Conservation (phyloP, 208 protist genomes). For the Hexamita inflata region DNA sequence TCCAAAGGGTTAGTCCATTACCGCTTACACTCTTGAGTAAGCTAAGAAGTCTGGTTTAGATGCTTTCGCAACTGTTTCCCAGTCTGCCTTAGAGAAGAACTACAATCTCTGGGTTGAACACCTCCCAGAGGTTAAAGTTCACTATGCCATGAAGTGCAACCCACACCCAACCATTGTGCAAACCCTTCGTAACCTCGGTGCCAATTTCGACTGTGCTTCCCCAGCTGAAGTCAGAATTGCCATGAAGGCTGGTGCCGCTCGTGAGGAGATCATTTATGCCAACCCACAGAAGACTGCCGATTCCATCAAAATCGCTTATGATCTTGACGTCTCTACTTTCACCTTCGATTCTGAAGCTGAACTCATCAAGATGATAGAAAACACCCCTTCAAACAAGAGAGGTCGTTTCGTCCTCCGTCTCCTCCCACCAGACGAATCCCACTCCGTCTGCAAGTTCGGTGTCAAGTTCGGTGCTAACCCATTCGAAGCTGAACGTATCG, state of each 20-base stretch:
- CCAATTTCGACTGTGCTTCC: constrained; percentile 61
- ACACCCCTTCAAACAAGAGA: constrained; percentile 53
- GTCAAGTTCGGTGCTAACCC: constrained; percentile 60
- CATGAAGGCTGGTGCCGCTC: constrained; percentile 47
- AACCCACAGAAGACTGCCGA: constrained; percentile 63
- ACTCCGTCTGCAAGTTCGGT: constrained; percentile 54
- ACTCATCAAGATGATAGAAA: constrained; percentile 47
- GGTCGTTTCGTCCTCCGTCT: constrained; percentile 48
- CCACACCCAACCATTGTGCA: constrained; percentile 51
- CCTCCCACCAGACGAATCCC: constrained; percentile 56
- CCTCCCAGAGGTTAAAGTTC: constrained; percentile 16
- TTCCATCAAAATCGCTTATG: constrained; percentile 50
- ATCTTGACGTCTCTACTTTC: constrained; percentile 48
- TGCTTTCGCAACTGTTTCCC: no score
- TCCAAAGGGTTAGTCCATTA: no score
- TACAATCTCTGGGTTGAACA: constrained; percentile 20
- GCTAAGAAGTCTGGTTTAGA: no score
- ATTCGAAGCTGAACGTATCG: constrained; percentile 41
- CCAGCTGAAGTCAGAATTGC: constrained; percentile 54
- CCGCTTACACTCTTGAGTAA: no score
- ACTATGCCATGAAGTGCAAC: constrained; percentile 59
- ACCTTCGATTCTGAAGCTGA: constrained; percentile 61
- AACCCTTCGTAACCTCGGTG: constrained; percentile 47
- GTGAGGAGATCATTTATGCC: constrained; percentile 59
- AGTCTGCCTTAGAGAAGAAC: not conserved